phyloP scores from a whole-genome alignment of 192 early-diverging fungal genomes.

The Entomortierella chlamydospora region DNA sequence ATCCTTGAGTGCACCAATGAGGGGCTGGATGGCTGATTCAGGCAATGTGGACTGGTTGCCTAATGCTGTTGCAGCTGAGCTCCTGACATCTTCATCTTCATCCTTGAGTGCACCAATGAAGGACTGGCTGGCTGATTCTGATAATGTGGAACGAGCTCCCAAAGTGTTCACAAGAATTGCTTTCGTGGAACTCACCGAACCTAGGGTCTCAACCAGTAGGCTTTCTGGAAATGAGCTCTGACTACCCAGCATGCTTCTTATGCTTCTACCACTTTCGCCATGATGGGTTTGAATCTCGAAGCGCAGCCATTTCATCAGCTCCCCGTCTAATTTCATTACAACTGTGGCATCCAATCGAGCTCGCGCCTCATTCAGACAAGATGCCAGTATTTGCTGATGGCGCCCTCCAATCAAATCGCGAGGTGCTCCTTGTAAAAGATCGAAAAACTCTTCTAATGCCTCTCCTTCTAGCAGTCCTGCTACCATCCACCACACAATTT shows the following conservation, averaged over 20 bases:
- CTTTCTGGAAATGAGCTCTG: too few species aligned
- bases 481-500: slow-evolving; percentile 45
- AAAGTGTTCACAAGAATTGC: too few species aligned
- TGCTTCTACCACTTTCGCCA: too few species aligned
- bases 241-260: too few species aligned
- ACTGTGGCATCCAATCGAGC: slow-evolving; percentile 2
- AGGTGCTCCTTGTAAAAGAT: slow-evolving; percentile 10
- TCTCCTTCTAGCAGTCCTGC: slow-evolving; percentile 21
- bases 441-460: slow-evolving; percentile 16
- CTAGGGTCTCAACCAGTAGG: too few species aligned
- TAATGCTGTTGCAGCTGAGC: background rate
- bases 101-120: slow-evolving; percentile 18
- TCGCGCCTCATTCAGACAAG: slow-evolving; percentile 22
- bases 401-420: slow-evolving; percentile 26
- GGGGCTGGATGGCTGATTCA: slow-evolving; percentile 5
- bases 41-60: slow-evolving; percentile 17
- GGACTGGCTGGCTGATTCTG: slow-evolving; percentile 9
- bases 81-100: slow-evolving; percentile 2
- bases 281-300: too few species aligned
- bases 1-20: slow-evolving; percentile 11
- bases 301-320: too few species aligned
- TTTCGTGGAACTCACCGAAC: too few species aligned
- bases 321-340: too few species aligned
- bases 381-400: slow-evolving; percentile 17
- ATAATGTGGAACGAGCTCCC: slow-evolving; percentile 13